A percentile compares a stretch with the other conserved stretches of the same genome.
Conservation (phyloP, 306 rosid species). For the Sesbania bispinosa region DNA sequence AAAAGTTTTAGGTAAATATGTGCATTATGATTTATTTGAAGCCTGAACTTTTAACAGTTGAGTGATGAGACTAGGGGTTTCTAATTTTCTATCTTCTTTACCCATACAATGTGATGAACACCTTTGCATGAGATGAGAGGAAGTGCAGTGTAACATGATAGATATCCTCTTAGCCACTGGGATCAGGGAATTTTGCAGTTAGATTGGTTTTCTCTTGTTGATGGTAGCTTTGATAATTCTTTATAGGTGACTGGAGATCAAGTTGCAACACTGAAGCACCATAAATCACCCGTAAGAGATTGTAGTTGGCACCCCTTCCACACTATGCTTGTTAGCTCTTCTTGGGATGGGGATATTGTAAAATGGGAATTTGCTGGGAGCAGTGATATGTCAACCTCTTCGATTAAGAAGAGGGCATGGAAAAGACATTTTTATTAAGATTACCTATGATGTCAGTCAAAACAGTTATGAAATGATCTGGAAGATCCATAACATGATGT, state of each 20-base stretch:
- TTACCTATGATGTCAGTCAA: background rate
- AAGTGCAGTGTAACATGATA: background rate
- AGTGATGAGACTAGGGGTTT: background rate
- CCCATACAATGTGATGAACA: background rate
- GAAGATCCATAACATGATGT: background rate
- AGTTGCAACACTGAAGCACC: slow-evolving; percentile 90
- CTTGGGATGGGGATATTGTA: slow-evolving; percentile 90
- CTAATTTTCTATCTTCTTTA: background rate
- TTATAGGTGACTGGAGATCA: slow-evolving; percentile 71
- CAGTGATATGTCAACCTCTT: slow-evolving; percentile 36
- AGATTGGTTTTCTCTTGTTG: slow-evolving; percentile 2
- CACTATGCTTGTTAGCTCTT: slow-evolving; percentile 81
- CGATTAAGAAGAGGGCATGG: slow-evolving; percentile 32
- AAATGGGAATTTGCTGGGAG: slow-evolving; percentile 76
- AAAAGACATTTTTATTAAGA: slow-evolving; percentile 36
- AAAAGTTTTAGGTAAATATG: background rate
- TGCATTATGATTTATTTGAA: background rate
- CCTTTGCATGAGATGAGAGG: background rate
- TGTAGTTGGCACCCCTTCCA: slow-evolving; percentile 96
- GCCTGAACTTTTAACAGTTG: background rate
- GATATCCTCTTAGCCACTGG: background rate
- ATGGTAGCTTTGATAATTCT: background rate
- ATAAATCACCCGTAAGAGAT: slow-evolving; percentile 83
- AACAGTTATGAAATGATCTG: background rate
- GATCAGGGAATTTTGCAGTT: too few species aligned